Evolutionary conservation across 139 green algal genomes (phyloP).

Genomic region (Microglena sp.): DNA sequence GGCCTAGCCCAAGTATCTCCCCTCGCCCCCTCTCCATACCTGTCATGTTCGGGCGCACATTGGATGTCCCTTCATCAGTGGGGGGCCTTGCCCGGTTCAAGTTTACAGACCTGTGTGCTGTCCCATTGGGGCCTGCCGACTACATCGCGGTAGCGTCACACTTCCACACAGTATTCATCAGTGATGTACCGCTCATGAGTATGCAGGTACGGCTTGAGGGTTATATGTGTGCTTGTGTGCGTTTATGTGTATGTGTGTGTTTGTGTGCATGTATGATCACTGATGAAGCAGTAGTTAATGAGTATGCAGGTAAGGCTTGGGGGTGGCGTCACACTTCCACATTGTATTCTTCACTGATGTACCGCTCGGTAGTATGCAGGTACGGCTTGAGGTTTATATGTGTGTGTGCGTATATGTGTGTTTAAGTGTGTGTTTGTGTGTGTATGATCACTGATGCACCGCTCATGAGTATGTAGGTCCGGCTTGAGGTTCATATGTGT

Average conservation of each 20-base stretch:
- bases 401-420: slow-evolving; percentile 1
- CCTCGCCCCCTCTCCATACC: slow-evolving; percentile 11
- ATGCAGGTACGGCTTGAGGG: slow-evolving; percentile 27
- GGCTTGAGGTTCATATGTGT: too few relatives aligned
- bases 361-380: slow-evolving; percentile 56
- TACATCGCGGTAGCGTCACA: slow-evolving; percentile 61
- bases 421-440: slow-evolving; percentile 7
- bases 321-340: slow-evolving; percentile 51
- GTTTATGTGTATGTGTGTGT: not conserved
- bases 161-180: slow-evolving; percentile 72
- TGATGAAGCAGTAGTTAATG: not conserved
- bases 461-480: too few relatives aligned
- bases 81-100: slow-evolving; percentile 36
- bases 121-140: slow-evolving; percentile 56
- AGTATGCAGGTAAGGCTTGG: too few relatives aligned
- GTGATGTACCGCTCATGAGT: slow-evolving; percentile 55
- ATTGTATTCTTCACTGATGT: slow-evolving; percentile 66
- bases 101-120: slow-evolving; percentile 56
- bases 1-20: too few relatives aligned
- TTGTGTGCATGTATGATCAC: slow-evolving; percentile 6
- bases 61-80: slow-evolving; percentile 32
- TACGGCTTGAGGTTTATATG: too few relatives aligned
- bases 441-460: not conserved
- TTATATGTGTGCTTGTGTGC: slow-evolving; percentile 5
- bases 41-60: slow-evolving; percentile 64